Percentiles rank a stretch among this genome's conserved stretches.
phyloP scores from a whole-genome alignment of 2,329 filamentous ascomycete species.

The Septoria linicola region DNA sequence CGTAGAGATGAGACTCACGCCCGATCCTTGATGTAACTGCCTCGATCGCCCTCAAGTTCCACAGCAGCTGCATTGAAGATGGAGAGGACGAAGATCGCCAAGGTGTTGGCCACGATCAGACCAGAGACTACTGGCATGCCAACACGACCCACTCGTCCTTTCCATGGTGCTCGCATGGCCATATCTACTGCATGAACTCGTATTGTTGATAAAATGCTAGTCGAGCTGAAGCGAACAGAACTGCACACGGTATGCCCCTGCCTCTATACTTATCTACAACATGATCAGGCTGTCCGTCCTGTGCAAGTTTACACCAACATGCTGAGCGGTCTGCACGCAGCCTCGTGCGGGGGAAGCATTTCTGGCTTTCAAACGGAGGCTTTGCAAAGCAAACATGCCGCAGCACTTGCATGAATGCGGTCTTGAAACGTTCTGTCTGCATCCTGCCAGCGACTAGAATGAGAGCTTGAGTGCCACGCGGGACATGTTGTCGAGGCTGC shows the following conservation, averaged over 20 bases:
- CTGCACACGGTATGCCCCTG: not conserved
- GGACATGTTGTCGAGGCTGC: not conserved
- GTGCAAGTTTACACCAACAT: not conserved
- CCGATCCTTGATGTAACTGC: constrained; percentile 5
- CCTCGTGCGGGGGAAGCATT: not conserved
- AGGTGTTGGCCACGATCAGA: constrained; percentile 19
- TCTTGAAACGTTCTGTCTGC: constrained; percentile 2
- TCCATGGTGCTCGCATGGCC: constrained; percentile 27
- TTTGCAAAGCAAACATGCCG: constrained; percentile 7
- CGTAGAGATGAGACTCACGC: constrained; percentile 14
- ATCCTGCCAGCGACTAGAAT: constrained; percentile 3
- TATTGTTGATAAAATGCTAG: not conserved
- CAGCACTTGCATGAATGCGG: not conserved
- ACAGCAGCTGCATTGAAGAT: constrained; percentile 20
- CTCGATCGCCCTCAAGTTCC: constrained; percentile 11
- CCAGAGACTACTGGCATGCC: constrained; percentile 20
- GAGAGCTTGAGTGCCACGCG: constrained; percentile 6
- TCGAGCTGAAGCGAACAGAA: not conserved
- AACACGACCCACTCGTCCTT: constrained; percentile 17
- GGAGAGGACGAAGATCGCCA: constrained; percentile 18
- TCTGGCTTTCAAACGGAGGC: too few relatives aligned
- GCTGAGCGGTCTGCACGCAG: not conserved
- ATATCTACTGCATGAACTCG: constrained; percentile 7
- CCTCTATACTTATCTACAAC: not conserved
- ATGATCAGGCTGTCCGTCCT: not conserved